These are phyloP conservation scores for Penicillium sp. DNA, from an alignment of 2,329 filamentous ascomycete species.

Conservation along the genomic window DNA sequence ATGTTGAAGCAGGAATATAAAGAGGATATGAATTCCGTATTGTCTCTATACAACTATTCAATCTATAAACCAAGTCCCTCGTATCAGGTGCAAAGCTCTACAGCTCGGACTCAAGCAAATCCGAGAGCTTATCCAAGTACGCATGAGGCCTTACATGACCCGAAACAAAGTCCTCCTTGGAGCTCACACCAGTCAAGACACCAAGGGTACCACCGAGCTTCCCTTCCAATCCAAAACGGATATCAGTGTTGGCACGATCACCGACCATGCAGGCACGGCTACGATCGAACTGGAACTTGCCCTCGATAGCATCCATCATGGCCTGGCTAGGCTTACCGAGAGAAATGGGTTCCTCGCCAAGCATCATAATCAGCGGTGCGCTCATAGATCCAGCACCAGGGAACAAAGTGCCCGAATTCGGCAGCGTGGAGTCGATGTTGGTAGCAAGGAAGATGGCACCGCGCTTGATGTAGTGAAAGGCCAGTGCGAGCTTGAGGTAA, in stretches of 20 bases:
- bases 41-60: neutral
- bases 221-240: constrained; percentile 88
- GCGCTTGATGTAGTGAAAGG: constrained; percentile 73
- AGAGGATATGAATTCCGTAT: neutral
- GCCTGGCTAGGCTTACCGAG: constrained; percentile 94
- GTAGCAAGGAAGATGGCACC: constrained; percentile 88
- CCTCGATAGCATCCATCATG: constrained; percentile 99
- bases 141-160: constrained; percentile 68
- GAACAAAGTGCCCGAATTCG: constrained; percentile 75
- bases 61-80: neutral
- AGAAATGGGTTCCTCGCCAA: constrained; percentile 63
- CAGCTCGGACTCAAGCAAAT: constrained; percentile 51
- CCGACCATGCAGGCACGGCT: constrained; percentile 90
- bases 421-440: constrained; percentile 86
- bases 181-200: constrained; percentile 80
- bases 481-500: constrained; percentile 83
- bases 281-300: constrained; percentile 85
- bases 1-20: too few species aligned
- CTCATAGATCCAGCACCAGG: constrained; percentile 83
- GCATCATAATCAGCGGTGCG: constrained; percentile 70
- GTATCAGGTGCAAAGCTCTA: neutral
- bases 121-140: constrained; percentile 79
- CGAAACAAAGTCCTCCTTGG: constrained; percentile 77
- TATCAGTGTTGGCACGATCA: constrained; percentile 90
- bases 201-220: constrained; percentile 84